A percentile compares a stretch with the other conserved stretches of the same genome.
phyloP scores from a whole-genome alignment of 192 early-diverging fungal genomes.

The Radiomyces spectabilis region DNA sequence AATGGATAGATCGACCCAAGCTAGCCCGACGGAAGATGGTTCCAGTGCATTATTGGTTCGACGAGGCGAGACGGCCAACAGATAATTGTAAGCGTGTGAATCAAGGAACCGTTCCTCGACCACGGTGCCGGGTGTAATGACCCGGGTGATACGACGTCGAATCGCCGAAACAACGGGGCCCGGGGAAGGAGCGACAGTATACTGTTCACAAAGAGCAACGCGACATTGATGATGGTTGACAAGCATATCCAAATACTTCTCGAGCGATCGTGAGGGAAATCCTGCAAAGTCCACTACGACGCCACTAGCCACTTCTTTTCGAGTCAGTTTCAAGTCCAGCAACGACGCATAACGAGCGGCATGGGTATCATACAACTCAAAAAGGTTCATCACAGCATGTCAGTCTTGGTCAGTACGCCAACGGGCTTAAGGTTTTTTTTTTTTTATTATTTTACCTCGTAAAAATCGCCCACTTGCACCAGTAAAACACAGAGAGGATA shows the following conservation, averaged over 20 bases:
- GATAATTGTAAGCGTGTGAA: conserved; percentile 64
- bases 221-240: conserved; percentile 48
- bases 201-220: conserved; percentile 70
- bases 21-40: conserved; percentile 45
- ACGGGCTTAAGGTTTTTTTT: not conserved
- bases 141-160: conserved; percentile 61
- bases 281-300: conserved; percentile 57
- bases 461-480: conserved; percentile 74
- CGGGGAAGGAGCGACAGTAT: conserved; percentile 22
- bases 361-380: conserved; percentile 67
- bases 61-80: conserved; percentile 49
- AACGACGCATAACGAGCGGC: conserved; percentile 57
- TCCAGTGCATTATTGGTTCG: conserved; percentile 7
- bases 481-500: conserved; percentile 66
- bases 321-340: conserved; percentile 61
- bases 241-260: conserved; percentile 59
- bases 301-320: conserved; percentile 51
- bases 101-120: conserved; percentile 69
- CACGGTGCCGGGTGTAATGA: conserved; percentile 82
- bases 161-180: conserved; percentile 41
- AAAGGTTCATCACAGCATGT: too few relatives aligned
- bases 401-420: too few relatives aligned
- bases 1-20: conserved; percentile 89
- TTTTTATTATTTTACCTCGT: conserved; percentile 47
- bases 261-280: conserved; percentile 56